A percentile compares a stretch with the other conserved stretches of the same genome.
These are phyloP conservation scores for Carnegiea gigantea DNA, from an alignment of 179 eudicot genomes.

Conservation along the genomic window DNA sequence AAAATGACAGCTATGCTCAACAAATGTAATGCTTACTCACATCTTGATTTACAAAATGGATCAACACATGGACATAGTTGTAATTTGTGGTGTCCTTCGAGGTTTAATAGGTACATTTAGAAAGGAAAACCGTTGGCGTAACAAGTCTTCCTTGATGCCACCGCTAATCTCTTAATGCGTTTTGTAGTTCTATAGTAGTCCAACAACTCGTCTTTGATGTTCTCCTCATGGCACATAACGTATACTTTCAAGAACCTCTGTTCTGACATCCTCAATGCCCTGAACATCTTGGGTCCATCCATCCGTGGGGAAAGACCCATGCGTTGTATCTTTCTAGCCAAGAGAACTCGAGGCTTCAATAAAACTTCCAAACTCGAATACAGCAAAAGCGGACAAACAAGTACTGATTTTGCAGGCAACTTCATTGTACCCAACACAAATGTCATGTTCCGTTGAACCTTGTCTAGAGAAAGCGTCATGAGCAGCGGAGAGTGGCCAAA, in stretches of 20 bases:
- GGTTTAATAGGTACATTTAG: constrained; percentile 21
- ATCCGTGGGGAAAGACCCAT: constrained; percentile 61
- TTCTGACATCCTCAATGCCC: constrained; percentile 70
- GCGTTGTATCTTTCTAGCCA: constrained; percentile 54
- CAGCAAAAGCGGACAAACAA: constrained; percentile 52
- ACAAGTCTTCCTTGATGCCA: constrained; percentile 41
- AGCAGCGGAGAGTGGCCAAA: constrained; percentile 59
- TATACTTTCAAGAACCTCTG: constrained; percentile 47
- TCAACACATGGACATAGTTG: neutral
- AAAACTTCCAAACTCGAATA: constrained; percentile 47
- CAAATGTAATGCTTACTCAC: neutral
- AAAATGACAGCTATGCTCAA: too few relatives aligned
- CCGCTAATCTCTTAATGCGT: constrained; percentile 55
- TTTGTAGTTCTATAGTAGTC: constrained; percentile 44
- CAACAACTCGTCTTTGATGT: constrained; percentile 47
- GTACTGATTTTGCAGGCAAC: constrained; percentile 41
- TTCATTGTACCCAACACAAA: constrained; percentile 60
- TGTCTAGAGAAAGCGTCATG: constrained; percentile 60
- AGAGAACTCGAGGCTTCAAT: constrained; percentile 54
- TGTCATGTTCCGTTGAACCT: constrained; percentile 77
- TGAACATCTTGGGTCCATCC: constrained; percentile 43
- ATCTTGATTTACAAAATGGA: neutral
- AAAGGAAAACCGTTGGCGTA: constrained; percentile 50
- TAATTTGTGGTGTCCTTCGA: neutral
- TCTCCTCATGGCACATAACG: constrained; percentile 49